Percentiles rank a stretch among this genome's conserved stretches.
These are phyloP conservation scores for Pyrus bretschneideri DNA, from an alignment of 306 rosid genomes.

Conservation along the genomic window DNA sequence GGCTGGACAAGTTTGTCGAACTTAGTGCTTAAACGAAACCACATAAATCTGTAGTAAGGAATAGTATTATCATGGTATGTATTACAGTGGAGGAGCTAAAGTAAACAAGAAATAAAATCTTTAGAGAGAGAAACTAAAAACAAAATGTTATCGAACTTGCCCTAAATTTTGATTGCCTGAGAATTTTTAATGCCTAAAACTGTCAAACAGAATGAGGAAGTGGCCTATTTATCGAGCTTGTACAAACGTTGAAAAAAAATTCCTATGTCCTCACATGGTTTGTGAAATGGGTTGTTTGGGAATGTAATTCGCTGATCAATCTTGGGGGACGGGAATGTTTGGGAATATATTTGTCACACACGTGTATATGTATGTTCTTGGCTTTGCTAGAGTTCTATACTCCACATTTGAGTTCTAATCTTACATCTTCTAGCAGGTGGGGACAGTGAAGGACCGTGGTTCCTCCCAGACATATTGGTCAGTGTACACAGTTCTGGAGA, in stretches of 20 bases:
- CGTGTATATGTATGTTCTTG: not conserved
- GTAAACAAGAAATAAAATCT: not conserved
- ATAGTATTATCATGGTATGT: too few species aligned
- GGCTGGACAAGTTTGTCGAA: too few species aligned
- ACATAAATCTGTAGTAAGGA: not conserved
- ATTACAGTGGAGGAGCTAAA: too few species aligned
- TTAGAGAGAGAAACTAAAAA: not conserved
- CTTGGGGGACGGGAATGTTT: not conserved
- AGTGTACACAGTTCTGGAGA: constrained; percentile 75
- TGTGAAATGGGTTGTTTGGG: not conserved
- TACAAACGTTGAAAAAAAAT: too few species aligned
- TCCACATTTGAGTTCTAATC: not conserved
- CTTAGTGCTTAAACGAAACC: too few species aligned
- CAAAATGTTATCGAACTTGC: too few species aligned
- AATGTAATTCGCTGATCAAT: not conserved
- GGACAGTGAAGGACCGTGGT: constrained; percentile 84
- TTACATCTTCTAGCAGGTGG: constrained; percentile 50
- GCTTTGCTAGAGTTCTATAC: not conserved
- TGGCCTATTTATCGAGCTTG: not conserved
- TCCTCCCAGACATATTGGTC: constrained; percentile 80
- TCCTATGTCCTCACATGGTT: too few species aligned
- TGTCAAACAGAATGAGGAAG: not conserved
- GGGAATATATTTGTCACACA: not conserved
- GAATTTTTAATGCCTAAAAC: not conserved
- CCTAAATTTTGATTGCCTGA: not conserved